Evolutionary conservation across 2,329 filamentous ascomycete genomes (phyloP).

Genomic region (Pseudogymnoascus sp.): DNA sequence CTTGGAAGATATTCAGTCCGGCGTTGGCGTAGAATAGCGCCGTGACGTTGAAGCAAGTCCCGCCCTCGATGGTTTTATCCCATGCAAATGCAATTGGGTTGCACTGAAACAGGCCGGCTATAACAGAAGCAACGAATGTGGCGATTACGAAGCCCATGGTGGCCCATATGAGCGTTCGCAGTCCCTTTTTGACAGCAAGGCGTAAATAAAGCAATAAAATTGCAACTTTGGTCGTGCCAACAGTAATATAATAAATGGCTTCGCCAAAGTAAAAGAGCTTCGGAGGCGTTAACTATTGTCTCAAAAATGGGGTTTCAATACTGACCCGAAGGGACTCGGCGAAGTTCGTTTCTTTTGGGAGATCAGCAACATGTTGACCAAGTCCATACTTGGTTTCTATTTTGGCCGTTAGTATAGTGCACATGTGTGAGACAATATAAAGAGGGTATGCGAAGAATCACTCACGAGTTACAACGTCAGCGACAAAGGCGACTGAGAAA

Average conservation of each 20-base stretch:
- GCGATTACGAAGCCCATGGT: constrained; percentile 2
- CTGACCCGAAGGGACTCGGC: constrained; percentile 5
- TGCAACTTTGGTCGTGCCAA: neutral
- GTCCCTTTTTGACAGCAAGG: neutral
- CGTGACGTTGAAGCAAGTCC: neutral
- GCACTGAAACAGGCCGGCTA: constrained; percentile 20
- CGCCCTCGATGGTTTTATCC: constrained; percentile 21
- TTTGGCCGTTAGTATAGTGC: neutral
- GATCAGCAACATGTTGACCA: neutral
- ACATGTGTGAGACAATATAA: neutral
- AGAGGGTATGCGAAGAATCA: neutral
- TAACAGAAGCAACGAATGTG: constrained; percentile 13
- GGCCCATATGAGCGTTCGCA: neutral
- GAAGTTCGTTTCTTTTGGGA: constrained; percentile 4
- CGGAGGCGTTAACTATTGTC: neutral
- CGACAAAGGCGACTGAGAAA: constrained; percentile 2
- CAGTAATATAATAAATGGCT: constrained; percentile 5
- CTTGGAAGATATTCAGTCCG: constrained; percentile 16
- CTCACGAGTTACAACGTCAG: neutral
- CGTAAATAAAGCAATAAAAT: neutral
- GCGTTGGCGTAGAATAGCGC: constrained; percentile 13
- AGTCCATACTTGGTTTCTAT: constrained; percentile 4
- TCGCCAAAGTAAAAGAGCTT: constrained; percentile 3
- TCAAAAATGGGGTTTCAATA: neutral
- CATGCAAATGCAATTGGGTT: constrained; percentile 25